phyloP scores from a whole-genome alignment of 495 filamentous ascomycete genomes.

The Aspergillus kassunensis region DNA sequence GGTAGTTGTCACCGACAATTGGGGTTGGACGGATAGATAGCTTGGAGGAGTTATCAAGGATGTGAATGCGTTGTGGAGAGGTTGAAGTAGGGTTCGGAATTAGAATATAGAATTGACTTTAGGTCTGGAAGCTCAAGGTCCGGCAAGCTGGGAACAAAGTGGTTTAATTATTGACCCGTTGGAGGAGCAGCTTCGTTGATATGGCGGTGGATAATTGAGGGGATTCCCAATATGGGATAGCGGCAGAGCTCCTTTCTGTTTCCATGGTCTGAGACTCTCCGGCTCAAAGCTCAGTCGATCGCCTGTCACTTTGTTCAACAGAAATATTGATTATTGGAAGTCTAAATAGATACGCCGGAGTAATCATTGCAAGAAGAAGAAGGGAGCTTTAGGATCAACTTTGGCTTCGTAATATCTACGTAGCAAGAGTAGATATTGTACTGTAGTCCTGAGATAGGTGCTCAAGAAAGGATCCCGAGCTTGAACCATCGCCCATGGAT shows the following conservation, averaged over 20 bases:
- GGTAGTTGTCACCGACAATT: slow-evolving; percentile 15
- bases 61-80: background rate
- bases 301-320: too few relatives aligned
- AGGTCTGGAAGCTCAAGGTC: background rate
- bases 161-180: background rate
- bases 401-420: too few relatives aligned
- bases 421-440: too few relatives aligned
- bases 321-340: too few relatives aligned
- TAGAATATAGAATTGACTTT: background rate
- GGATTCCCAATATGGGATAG: slow-evolving; percentile 5
- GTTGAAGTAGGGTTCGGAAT: background rate
- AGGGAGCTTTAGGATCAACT: too few relatives aligned
- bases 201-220: slow-evolving; percentile 14
- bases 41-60: background rate
- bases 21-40: slow-evolving; percentile 5
- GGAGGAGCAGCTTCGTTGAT: slow-evolving; percentile 11
- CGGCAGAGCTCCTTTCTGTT: background rate
- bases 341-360: too few relatives aligned
- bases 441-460: too few relatives aligned
- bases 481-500: too few relatives aligned
- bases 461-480: too few relatives aligned
- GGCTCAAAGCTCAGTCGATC: too few relatives aligned
- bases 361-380: too few relatives aligned
- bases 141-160: background rate
- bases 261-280: background rate